Base-by-base conservation (phyloP, 345 rosid species). In the Brassica nigra region DNA sequence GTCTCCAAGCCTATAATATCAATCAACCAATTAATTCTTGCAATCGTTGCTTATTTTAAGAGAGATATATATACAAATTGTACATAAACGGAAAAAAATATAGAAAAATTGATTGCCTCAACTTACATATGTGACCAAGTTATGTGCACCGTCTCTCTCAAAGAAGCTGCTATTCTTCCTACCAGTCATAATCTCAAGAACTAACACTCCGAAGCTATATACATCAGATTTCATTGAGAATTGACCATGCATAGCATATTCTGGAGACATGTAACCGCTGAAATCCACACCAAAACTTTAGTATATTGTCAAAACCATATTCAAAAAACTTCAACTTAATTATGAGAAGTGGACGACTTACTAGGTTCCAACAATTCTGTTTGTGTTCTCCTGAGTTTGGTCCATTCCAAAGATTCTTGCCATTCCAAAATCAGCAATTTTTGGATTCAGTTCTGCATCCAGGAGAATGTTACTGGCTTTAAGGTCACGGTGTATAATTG, bases 391-490 rank as follows among this genome's bases (percentile, higher is more conserved):
- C 20, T 71, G 57, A 23, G 77, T 62, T 70, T 81, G 82, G 66
- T 85, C 75, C 3, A 71, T 74, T 0, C 85, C 82, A 6, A 88
- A 82, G 11, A 89, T 87, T 44, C 82, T 85, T 3, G 92, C 90
- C 83, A 84, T 82, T 27, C 95, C 92, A 73, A 92, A 92, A 74
- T 92, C 95, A 8, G 93, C 86, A 28, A 89, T 88, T 75, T 89
- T 90, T 0, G 92, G 85, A 31, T 81, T 86, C 93, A 90, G 81
- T 0, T 85, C 88, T 1, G 8, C 78, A 71, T 92, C 93, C 14
- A 89, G 47, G 37, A 88, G 78, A 39, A 90, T 63, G 59, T 92
- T 89, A 75, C 91, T 86, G 0, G 87, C 74, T 76, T 90, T 92
- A 4, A 91, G 82, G 73, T 90, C 92, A 57, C 94, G 88, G 4